Evolutionary conservation across 805 yeast genomes (phyloP).

Genomic region (Sungouiozyma intestinalis): DNA sequence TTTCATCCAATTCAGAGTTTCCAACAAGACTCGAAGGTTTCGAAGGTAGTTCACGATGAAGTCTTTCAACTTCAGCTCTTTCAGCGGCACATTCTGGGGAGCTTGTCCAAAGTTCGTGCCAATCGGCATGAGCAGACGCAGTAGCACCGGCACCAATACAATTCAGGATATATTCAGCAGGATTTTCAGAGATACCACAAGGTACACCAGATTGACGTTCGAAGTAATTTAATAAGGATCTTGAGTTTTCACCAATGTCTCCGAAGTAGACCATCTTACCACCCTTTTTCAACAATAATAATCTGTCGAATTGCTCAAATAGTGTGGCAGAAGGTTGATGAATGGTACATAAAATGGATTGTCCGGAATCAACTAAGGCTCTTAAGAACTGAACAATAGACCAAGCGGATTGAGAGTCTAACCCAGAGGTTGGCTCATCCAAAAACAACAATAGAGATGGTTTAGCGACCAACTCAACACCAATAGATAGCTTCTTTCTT

Average conservation of each 20-base stretch:
- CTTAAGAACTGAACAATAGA: slow-evolving; percentile 57
- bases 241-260: slow-evolving; percentile 59
- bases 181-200: slow-evolving; percentile 52
- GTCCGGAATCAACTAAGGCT: slow-evolving; percentile 60
- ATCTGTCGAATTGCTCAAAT: slow-evolving; percentile 57
- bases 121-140: slow-evolving; percentile 46
- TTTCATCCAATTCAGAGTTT: slow-evolving; percentile 31
- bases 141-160: slow-evolving; percentile 79
- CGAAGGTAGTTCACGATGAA: slow-evolving; percentile 38
- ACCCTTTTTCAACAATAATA: slow-evolving; percentile 59
- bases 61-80: slow-evolving; percentile 40
- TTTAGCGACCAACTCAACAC: slow-evolving; percentile 63
- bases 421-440: slow-evolving; percentile 69
- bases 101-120: slow-evolving; percentile 51
- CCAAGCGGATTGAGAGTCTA: slow-evolving; percentile 61
- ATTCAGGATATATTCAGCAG: slow-evolving; percentile 67
- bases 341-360: slow-evolving; percentile 65
- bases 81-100: slow-evolving; percentile 43
- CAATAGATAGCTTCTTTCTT: slow-evolving; percentile 57
- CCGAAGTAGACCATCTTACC: slow-evolving; percentile 79
- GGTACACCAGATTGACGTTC: slow-evolving; percentile 63
- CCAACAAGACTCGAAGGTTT: slow-evolving; percentile 21
- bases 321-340: slow-evolving; percentile 70
- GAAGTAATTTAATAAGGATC: slow-evolving; percentile 50
- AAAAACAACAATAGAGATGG: slow-evolving; percentile 52